Base-by-base conservation (phyloP, 108 stramenopile genomes). In the Aurantiochytrium sp. region DNA sequence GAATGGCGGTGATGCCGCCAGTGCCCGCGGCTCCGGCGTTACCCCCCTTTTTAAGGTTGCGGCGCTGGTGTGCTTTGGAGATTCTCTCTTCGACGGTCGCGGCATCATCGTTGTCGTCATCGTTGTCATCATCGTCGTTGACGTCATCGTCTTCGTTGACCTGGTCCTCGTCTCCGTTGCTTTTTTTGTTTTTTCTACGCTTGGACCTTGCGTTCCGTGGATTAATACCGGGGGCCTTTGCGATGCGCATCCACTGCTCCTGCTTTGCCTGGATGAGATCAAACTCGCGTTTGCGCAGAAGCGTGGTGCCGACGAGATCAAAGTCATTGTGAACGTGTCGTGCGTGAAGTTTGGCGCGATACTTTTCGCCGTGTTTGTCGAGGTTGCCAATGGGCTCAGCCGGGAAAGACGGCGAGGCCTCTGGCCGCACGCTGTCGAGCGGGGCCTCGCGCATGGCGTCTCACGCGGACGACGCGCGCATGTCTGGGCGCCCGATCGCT, bases 261-360 rank as follows among this genome's bases (percentile, higher is more conserved):
- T 83, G 76, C 23, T 83, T 47, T 18, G 76, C 4, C 28, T 53
- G 45, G 2, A 53, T 53, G 4, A 53, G 25, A 12, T 83, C 76
- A 83, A 83, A 83, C 51, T 83, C 76, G 6, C 51, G 12, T 45
- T 83, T 83, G 19, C 76, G 6, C 18, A 83, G 76, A 45, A 83
- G 45, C n/a, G 76, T 83, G n/a, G 76, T 83, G 25, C 76, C 76
- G 45, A 83, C 51, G 25, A 83, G 76, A 35, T 83, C 76, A 23
- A 53, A 83, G 43, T 53, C 10, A 45, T 47, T 53, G 6, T 23
- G 76, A 1, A 83, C 76, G 25, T 21, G 23, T 18, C 76, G 45
- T 12, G 45, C 51, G 51, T 83, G 76, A 12, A 83, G 76, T 23
- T 12, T 53, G 19, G n/a, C 6, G 49, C 76, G 45, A 16, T 47